Base-by-base conservation (phyloP, 1,139 yeast genomes). In the Saccharomyces hybrid region DNA sequence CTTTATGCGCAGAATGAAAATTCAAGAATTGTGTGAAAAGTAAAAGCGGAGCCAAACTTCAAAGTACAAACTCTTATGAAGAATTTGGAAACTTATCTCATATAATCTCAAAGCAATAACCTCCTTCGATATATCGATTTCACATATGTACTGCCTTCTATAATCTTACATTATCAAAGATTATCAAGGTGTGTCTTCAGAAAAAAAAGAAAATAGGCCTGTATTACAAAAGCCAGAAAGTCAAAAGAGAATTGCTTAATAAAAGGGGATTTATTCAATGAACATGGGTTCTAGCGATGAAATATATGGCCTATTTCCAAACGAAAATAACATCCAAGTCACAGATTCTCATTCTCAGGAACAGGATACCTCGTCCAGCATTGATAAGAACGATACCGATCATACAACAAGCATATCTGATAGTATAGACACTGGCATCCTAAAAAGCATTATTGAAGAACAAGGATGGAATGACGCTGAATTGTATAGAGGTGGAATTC, bases 251-350 rank as follows among this genome's bases (percentile, higher is more conserved):
- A 38, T 38, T 16, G 25, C n/a, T 38, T 16, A 4, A 4, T 2
- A 16, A 16, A 38, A 16, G 13, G 44, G 44, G 25, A 38, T 5
- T 20, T 38, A 5, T 13, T 38, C 4, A 3, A 16, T 11, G 44
- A 16, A 38, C 13, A 38, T 38, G 44, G 25, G 7, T 16, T 38
- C 44, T 9, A 38, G 7, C 25, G 4, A 38, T 13, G n/a, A 38
- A 16, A 2, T 16, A 32, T 16, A 48, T 32, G 64, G 58, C 20
- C 53, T 63, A 42, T 63, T 63, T 56, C 66, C 65, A 14, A 54
- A 56, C 26, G 53, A 52, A 27, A 59, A 60, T 47, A 61, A 61
- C 50, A 53, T 62, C 32, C 59, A 59, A 26, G 47, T 56, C 23
- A n/a, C 51, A 26, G 42, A 51, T 25, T 52, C 53, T 13, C 48